phyloP scores from a whole-genome alignment of 805 yeast genomes.

The Yamadazyma takamatsuzukensis region DNA sequence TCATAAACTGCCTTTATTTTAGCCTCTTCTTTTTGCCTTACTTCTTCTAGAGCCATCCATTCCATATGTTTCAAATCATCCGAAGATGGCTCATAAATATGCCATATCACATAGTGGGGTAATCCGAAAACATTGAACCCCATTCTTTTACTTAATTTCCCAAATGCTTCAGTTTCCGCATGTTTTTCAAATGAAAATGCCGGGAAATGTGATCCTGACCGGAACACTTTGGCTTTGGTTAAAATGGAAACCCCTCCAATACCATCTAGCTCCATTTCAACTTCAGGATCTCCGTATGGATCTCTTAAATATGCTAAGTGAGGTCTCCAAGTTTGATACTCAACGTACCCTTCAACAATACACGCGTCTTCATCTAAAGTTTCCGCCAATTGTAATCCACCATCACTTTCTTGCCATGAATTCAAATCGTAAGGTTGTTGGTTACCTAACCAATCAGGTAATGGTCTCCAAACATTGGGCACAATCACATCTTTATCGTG shows the following conservation, averaged over 20 bases:
- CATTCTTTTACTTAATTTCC: constrained; percentile 82
- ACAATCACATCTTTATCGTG: constrained; percentile 90
- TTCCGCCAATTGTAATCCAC: constrained; percentile 74
- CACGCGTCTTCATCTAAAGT: constrained; percentile 87
- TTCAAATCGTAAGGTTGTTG: constrained; percentile 84
- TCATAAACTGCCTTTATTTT: constrained; percentile 63
- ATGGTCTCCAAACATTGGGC: constrained; percentile 90
- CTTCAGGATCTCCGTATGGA: constrained; percentile 92
- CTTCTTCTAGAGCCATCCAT: constrained; percentile 83
- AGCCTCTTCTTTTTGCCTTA: constrained; percentile 58
- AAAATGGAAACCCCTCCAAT: constrained; percentile 96
- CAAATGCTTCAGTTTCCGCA: constrained; percentile 98
- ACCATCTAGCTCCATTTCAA: constrained; percentile 91
- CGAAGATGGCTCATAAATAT: constrained; percentile 89
- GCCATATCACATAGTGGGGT: constrained; percentile 96
- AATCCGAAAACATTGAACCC: constrained; percentile 83
- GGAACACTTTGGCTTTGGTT: constrained; percentile 81
- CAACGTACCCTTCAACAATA: constrained; percentile 95
- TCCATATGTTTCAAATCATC: constrained; percentile 85
- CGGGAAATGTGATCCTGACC: constrained; percentile 90
- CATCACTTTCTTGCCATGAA: constrained; percentile 84
- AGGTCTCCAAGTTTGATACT: constrained; percentile 97
- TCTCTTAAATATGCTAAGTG: constrained; percentile 93
- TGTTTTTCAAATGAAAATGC: constrained; percentile 94
- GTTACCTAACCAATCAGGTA: constrained; percentile 81